Evolutionary conservation across 2,329 filamentous ascomycete species (phyloP), one percentile per base, ranked within the genome.

Genomic region (Penicillium psychrosexuale): DNA sequence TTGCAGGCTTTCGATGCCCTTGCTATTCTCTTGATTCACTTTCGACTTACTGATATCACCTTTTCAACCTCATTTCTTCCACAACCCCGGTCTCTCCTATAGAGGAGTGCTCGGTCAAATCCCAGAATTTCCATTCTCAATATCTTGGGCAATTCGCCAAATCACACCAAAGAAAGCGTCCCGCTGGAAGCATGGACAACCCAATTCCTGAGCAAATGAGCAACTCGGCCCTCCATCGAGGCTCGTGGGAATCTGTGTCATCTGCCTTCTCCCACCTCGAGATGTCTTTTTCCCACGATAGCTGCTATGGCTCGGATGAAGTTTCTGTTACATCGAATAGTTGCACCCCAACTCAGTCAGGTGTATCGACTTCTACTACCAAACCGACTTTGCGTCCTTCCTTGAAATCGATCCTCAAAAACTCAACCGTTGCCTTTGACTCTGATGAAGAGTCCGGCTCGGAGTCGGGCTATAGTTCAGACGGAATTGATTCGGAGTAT

Each of bases 391-490:
- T 67, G 13, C 65, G 59, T 22, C 65, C 65, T 13, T 56, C 62
- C 24, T 59, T 69, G 51, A 73, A 72, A 56, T 65, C 70, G 11
- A 73, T 72, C 33, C 49, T 73, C 42, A 73, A 73, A 53, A 71
- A 70, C 34, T 59, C 68, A 12, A 66, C 60, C 43, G 52, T 62
- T 22, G 60, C 66, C 45, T 42, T 67, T 24, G 56, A 63, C 67
- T 49, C 66, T 62, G 38, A 59, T 55, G 56, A 59, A 15, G 58
- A 61, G 13, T 49, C 45, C n/a, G 66, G 64, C 19, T 71, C 65
- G 4, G 72, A 73, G 53, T 73, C 72, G n/a, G 72, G 71, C 30
- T 75, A 75, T 55, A 71, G 67, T 40, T 70, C 72, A 7, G 71
- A 72, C 50, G 64, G 55, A 19, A 69, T 69, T 43, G 69, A 69